Evolutionary conservation across 2,329 filamentous ascomycete species (phyloP).

Genomic region (Colletotrichum sp.): DNA sequence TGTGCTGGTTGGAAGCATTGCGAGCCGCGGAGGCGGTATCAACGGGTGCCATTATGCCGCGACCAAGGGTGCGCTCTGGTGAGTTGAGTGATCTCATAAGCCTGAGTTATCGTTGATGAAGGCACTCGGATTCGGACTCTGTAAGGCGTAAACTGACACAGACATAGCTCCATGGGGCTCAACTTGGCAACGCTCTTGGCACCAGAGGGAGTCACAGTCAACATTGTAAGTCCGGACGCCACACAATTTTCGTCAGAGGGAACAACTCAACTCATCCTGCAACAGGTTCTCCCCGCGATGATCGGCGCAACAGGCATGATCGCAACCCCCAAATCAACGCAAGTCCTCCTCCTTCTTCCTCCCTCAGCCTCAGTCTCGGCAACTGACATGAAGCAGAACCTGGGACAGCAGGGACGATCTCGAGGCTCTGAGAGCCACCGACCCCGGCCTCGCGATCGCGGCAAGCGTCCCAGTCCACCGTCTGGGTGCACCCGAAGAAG

Average conservation of each 20-base stretch:
- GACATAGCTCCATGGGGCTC: constrained; percentile 35
- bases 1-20: constrained; percentile 37
- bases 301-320: constrained; percentile 41
- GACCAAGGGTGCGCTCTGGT: constrained; percentile 31
- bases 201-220: constrained; percentile 36
- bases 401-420: constrained; percentile 34
- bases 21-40: constrained; percentile 34
- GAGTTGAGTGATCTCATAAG: not conserved
- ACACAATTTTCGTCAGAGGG: not conserved
- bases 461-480: constrained; percentile 36
- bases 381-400: constrained; percentile 21
- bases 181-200: constrained; percentile 37
- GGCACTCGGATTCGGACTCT: not conserved
- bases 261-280: not conserved
- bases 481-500: constrained; percentile 37
- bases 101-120: too few relatives aligned
- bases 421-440: constrained; percentile 30
- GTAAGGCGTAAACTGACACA: not conserved
- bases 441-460: constrained; percentile 38
- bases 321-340: constrained; percentile 33
- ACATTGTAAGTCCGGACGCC: constrained; percentile 28
- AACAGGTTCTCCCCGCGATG: constrained; percentile 38
- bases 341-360: not conserved
- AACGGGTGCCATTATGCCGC: constrained; percentile 41
- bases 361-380: not conserved